phyloP scores from a whole-genome alignment of 306 rosid species.

The Hippophae gyantsensis region DNA sequence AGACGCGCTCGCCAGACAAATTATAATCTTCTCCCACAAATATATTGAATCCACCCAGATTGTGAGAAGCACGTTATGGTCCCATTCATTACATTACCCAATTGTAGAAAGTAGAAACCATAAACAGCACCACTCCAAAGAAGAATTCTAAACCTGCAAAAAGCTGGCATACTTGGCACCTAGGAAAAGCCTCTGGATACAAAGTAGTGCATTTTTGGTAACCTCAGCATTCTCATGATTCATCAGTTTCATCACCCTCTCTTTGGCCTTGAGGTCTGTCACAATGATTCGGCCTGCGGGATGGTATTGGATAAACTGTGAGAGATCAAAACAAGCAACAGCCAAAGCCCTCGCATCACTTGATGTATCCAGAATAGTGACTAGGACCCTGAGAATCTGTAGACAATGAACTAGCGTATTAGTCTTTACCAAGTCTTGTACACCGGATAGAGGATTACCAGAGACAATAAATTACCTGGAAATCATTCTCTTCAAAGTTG shows the following conservation, averaged over 20 bases:
- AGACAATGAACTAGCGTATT: conserved; percentile 19
- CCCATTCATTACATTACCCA: too few relatives aligned
- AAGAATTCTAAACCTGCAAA: conserved; percentile 56
- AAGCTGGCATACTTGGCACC: conserved; percentile 96
- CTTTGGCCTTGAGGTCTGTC: conserved; percentile 90
- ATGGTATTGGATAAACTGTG: conserved; percentile 81
- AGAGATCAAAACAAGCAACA: conserved; percentile 85
- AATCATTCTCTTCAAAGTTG: conserved; percentile 84
- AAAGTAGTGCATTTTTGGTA: conserved; percentile 86
- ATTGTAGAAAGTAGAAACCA: too few relatives aligned
- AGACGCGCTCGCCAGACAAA: too few relatives aligned
- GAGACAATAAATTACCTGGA: conserved; percentile 49
- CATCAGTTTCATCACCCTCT: conserved; percentile 91
- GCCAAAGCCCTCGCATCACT: conserved; percentile 77
- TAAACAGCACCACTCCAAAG: not conserved
- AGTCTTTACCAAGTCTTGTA: not conserved
- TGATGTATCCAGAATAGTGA: conserved; percentile 81
- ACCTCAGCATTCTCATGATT: conserved; percentile 90
- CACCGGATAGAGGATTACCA: conserved; percentile 10
- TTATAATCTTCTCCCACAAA: too few relatives aligned
- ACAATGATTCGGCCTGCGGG: conserved; percentile 84
- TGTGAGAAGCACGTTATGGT: too few relatives aligned
- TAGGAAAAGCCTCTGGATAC: conserved; percentile 92
- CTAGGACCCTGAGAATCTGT: conserved; percentile 82
- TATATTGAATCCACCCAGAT: too few relatives aligned